Evolutionary conservation across 306 rosid species (phyloP).

Genomic region (Rosa lucieae): DNA sequence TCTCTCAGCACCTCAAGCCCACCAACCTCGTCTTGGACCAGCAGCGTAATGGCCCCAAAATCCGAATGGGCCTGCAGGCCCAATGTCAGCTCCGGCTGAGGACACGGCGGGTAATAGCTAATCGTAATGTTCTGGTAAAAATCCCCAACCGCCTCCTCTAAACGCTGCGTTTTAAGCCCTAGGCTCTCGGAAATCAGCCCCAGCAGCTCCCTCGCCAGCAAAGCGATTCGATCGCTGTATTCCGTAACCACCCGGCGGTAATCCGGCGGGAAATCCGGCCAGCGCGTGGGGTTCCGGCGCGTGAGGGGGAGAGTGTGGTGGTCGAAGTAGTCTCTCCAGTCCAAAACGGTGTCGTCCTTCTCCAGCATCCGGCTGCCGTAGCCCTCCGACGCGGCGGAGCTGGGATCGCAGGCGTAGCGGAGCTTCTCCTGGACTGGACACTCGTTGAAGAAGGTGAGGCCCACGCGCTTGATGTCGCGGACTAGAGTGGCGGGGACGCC

Average conservation of each 20-base stretch:
- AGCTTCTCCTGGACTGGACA: slow-evolving; percentile 56
- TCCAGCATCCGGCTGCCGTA: slow-evolving; percentile 83
- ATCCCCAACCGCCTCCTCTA: slow-evolving; percentile 68
- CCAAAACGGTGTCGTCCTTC: slow-evolving; percentile 45
- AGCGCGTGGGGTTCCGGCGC: slow-evolving; percentile 68
- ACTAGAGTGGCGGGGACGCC: slow-evolving; percentile 52
- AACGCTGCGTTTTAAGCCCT: slow-evolving; percentile 54
- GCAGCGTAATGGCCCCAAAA: slow-evolving; percentile 70
- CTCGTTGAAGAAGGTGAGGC: slow-evolving; percentile 64
- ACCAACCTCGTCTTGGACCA: slow-evolving; percentile 81
- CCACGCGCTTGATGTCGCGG: slow-evolving; percentile 39
- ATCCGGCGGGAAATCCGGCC: slow-evolving; percentile 64
- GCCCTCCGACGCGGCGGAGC: slow-evolving; percentile 71
- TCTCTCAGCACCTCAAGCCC: slow-evolving; percentile 75
- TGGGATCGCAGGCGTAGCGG: slow-evolving; percentile 52
- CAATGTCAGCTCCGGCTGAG: slow-evolving; percentile 81
- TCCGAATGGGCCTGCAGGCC: slow-evolving; percentile 94
- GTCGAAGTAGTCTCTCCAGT: slow-evolving; percentile 94
- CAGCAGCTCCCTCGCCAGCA: slow-evolving; percentile 58
- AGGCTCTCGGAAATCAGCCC: slow-evolving; percentile 66
- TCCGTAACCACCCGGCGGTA: slow-evolving; percentile 46
- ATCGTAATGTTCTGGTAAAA: slow-evolving; percentile 80
- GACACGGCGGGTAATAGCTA: slow-evolving; percentile 87
- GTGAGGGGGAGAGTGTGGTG: slow-evolving; percentile 84
- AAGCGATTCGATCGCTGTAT: slow-evolving; percentile 58